These are phyloP conservation scores for Nicotiana benthamiana DNA, from an alignment of 257 asterid genomes.

Conservation along the genomic window DNA sequence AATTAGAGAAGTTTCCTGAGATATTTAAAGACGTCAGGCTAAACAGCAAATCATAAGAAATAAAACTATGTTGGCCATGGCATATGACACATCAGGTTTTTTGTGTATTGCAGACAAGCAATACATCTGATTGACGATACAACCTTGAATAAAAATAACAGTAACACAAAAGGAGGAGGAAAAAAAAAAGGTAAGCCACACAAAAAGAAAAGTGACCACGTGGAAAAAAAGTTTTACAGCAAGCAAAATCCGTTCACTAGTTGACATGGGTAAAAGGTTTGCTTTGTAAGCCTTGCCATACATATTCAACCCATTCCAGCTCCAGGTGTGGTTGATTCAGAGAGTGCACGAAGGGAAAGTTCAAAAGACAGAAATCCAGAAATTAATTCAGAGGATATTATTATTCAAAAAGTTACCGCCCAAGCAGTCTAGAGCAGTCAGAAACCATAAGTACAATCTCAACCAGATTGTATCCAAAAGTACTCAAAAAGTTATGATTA, in stretches of 20 bases:
- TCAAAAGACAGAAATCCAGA: neutral
- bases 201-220: neutral
- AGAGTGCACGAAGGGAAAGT: neutral
- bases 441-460: neutral
- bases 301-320: neutral
- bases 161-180: neutral
- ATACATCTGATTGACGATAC: neutral
- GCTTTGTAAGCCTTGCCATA: conserved; percentile 2
- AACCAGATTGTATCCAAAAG: neutral
- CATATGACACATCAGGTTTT: neutral
- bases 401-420: neutral
- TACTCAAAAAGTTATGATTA: neutral
- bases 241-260: neutral
- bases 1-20: neutral
- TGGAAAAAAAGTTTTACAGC: neutral
- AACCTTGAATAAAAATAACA: neutral
- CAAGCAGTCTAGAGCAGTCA: neutral
- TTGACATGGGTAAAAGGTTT: neutral
- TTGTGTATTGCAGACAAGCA: neutral
- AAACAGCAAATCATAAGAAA: neutral
- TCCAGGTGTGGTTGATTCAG: neutral
- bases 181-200: neutral
- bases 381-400: neutral
- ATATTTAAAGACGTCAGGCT: neutral
- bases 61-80: neutral